These are phyloP conservation scores for Eragrostis tef DNA, from an alignment of 202 grass and related monocot species.

Conservation along the genomic window DNA sequence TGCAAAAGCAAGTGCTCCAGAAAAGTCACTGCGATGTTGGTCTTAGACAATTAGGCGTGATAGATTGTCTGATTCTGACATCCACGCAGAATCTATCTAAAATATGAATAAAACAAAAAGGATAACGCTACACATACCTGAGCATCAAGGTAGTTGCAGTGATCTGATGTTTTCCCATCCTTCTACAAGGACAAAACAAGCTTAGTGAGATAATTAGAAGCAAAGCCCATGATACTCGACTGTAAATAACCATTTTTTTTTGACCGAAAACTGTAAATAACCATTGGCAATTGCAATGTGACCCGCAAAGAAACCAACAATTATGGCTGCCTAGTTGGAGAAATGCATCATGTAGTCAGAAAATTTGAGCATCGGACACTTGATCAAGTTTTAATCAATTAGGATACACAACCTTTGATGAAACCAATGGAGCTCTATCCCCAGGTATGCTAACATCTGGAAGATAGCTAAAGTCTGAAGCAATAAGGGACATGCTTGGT, in stretches of 20 bases:
- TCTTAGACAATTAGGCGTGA: background rate
- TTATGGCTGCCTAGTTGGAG: constrained; percentile 6
- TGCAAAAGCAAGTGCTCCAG: background rate
- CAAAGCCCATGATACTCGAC: background rate
- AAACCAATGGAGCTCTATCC: constrained; percentile 92
- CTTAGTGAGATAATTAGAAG: constrained; percentile 39
- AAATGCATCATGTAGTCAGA: constrained; percentile 14
- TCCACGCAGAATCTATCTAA: background rate
- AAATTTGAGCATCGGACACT: constrained; percentile 10
- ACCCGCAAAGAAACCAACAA: constrained; percentile 4
- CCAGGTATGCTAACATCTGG: constrained; percentile 93
- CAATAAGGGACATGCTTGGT: constrained; percentile 91
- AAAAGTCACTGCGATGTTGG: background rate
- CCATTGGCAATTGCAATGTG: constrained; percentile 3
- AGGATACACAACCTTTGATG: constrained; percentile 62
- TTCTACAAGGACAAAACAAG: constrained; percentile 63
- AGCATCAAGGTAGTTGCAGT: constrained; percentile 82
- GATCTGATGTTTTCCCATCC: constrained; percentile 78
- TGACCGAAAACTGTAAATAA: too few species aligned
- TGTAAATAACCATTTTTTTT: too few species aligned
- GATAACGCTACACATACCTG: constrained; percentile 59
- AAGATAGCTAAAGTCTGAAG: constrained; percentile 97
- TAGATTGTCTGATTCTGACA: constrained; percentile 17
- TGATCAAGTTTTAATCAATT: background rate
- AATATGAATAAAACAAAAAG: constrained; percentile 5